Base-by-base conservation (phyloP, 2,329 filamentous ascomycete species). In the Cladosporium sp. region DNA sequence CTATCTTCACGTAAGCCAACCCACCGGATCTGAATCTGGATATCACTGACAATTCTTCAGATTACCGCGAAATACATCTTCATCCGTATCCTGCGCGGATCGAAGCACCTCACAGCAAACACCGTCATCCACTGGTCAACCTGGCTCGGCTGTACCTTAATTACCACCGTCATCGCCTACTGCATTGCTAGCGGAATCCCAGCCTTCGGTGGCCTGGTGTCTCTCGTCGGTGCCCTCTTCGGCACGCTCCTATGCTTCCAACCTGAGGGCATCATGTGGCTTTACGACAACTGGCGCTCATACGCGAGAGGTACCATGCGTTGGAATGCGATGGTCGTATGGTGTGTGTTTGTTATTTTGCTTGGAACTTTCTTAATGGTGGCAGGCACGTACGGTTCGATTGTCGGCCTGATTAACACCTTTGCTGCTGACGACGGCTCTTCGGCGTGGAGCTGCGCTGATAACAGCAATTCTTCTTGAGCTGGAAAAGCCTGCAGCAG, bases 351-450 rank as follows among this genome's bases (percentile, higher is more conserved):
- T 0, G 60, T 81, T 50, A 72, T 80, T 12, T 56, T 74, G 1
- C 61, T 81, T 12, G 78, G 77, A 0, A 19, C 75, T 0, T 82
- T 81, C 61, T 67, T 81, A 55, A 69, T 75, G 9, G 69, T 79
- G 17, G 78, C 74, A 1, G 79, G 77, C 0, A 80, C 78, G n/a
- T 79, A 78, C 49, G 76, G 75, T 1, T 76, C 75, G 0, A 64
- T 79, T 8, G 64, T 76, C 8, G 70, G 66, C 3, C 74, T 77
- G 28, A 70, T 75, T 17, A 67, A 74, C 47, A 58, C 58, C 2
- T 54, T 54, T 19, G 39, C 37, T 32, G 39, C 24, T 6, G 50
- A 58, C 24, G 57, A 57, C 22, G 55, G 62, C 24, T 61, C 63
- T 19, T 22, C 55, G n/a, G 61, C 62, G 10, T 65, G 63, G 61